Evolutionary conservation across 768 basidiomycete species (phyloP), one percentile per base, ranked within the genome.

Genomic region (Xerocomus potaroensis): DNA sequence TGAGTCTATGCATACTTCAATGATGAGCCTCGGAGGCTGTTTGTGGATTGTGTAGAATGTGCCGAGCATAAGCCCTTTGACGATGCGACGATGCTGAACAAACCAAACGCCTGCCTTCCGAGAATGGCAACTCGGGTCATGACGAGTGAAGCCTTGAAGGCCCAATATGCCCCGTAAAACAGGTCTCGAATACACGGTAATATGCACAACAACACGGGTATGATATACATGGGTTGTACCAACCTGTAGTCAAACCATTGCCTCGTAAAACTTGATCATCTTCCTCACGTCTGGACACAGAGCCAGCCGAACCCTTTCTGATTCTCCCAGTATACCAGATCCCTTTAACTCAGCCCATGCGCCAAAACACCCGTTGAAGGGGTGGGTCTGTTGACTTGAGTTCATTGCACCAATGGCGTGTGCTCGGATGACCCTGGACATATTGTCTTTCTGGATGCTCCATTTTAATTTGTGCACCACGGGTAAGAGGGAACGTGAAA

Each of bases 1-100:
- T 7, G 87, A 89, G 65, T 90, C 88, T 34, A 90, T 72, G 59
- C 88, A 89, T 38, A 89, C 80, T 68, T 87, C 83, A 40, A 83
- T 62, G 0, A 36, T 33, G 4, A 59, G 32, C 15, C 19, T 51
- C 8, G 39, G 27, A 48, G 40, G 35, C n/a, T 3, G 59, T n/a
- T 42, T 31, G 16, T 31, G 29, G 34, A 24, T 41, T 22, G 23
- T 23, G 23, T 45, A 23, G 14, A 11, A 39, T 50, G 55, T 61
- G 26, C 9, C 14, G 22, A 37, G 9, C 30, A 10, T 3, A 14
- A n/a, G n/a, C n/a, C n/a, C n/a, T n/a, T n/a, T n/a, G n/a, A n/a
- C n/a, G n/a, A n/a, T n/a, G n/a, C n/a, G n/a, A n/a, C n/a, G n/a
- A n/a, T n/a, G n/a, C n/a, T n/a, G n/a, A n/a, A n/a, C n/a, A n/a